phyloP scores from a whole-genome alignment of 2,329 filamentous ascomycete species.

The Botryosphaeria dothidea region DNA sequence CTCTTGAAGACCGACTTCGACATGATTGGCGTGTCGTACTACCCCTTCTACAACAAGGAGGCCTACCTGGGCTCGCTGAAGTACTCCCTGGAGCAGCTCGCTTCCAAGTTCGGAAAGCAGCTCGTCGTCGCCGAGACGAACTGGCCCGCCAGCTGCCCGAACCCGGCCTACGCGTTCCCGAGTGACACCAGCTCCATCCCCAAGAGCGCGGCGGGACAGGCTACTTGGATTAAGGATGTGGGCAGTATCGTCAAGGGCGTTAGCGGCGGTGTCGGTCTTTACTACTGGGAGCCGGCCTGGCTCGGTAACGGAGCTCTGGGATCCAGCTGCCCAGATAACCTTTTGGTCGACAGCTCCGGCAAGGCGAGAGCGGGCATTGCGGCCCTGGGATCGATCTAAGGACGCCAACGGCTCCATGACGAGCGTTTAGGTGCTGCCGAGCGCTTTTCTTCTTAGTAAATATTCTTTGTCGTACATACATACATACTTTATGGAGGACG shows the following conservation, averaged over 20 bases:
- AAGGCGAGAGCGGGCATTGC: constrained; percentile 37
- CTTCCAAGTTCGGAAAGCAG: constrained; percentile 62
- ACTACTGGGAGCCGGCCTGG: constrained; percentile 72
- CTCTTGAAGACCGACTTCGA: constrained; percentile 62
- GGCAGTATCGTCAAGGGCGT: constrained; percentile 59
- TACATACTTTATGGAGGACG: too few relatives aligned
- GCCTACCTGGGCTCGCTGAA: constrained; percentile 62
- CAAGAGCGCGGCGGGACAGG: constrained; percentile 62
- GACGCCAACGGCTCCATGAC: too few relatives aligned
- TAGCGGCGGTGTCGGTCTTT: constrained; percentile 52
- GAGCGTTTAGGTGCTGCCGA: too few relatives aligned
- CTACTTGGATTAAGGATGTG: constrained; percentile 61
- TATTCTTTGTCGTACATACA: too few relatives aligned
- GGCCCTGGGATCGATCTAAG: neutral
- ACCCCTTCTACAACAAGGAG: constrained; percentile 66
- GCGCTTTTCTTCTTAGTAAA: too few relatives aligned
- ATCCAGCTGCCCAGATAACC: constrained; percentile 65
- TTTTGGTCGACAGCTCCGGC: constrained; percentile 60
- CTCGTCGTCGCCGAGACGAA: constrained; percentile 70
- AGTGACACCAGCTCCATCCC: constrained; percentile 61
- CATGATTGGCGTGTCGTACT: constrained; percentile 71
- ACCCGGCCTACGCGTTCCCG: constrained; percentile 52
- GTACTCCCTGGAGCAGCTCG: constrained; percentile 59
- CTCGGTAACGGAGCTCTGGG: constrained; percentile 65
- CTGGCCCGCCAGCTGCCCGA: constrained; percentile 64